Evolutionary conservation across 169 alveolate species (phyloP).

Genomic region (Cryptosporidium sp.): DNA sequence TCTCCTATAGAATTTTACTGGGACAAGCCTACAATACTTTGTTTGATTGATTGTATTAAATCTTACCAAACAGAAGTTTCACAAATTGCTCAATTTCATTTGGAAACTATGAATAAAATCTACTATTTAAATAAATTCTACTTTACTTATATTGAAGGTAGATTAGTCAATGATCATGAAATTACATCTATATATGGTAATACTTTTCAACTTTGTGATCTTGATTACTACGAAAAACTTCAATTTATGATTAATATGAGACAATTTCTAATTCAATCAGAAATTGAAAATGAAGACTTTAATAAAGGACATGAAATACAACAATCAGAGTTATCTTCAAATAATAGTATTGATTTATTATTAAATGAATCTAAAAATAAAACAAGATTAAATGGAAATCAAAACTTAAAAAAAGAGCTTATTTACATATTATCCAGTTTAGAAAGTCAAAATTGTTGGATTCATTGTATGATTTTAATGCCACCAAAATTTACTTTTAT

Average conservation of each 20-base stretch:
- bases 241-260: constrained; percentile 26
- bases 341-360: not conserved
- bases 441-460: constrained; percentile 17
- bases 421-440: not conserved
- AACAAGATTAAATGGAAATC: not conserved
- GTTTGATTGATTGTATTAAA: constrained; percentile 29
- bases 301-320: not conserved
- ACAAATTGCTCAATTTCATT: constrained; percentile 4
- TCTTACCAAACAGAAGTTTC: constrained; percentile 22
- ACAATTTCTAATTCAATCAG: not conserved
- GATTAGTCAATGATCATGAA: not conserved
- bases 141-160: constrained; percentile 2
- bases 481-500: constrained; percentile 39
- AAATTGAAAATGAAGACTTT: not conserved
- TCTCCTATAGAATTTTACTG: constrained; percentile 69
- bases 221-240: constrained; percentile 15
- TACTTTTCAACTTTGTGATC: not conserved
- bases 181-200: constrained; percentile 41
- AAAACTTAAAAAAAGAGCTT: not conserved
- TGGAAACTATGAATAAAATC: constrained; percentile 8
- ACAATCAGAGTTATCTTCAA: not conserved
- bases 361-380: not conserved
- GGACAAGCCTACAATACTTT: constrained; percentile 66
- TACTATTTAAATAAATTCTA: constrained; percentile 21
- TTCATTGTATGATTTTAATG: constrained; percentile 44